Conservation (phyloP, 257 asterid genomes). For the Ophiorrhiza pumila region DNA sequence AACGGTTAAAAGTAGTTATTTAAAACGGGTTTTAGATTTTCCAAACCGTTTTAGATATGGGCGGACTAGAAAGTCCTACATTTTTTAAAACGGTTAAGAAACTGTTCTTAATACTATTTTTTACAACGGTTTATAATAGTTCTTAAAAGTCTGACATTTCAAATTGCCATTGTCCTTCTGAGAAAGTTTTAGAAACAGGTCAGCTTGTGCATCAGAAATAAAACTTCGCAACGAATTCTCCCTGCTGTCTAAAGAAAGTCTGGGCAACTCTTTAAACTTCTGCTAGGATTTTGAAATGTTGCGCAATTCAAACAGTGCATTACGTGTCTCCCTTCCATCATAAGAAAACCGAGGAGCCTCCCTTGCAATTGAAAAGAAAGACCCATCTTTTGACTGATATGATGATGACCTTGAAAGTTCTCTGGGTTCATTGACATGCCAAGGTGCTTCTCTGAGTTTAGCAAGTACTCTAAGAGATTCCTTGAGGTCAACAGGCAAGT, state of each 20-base stretch:
- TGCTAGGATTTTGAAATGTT: conserved; percentile 45
- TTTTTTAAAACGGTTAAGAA: too few species aligned
- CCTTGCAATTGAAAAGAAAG: conserved; percentile 35
- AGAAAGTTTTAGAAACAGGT: conserved; percentile 26
- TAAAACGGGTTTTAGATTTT: too few species aligned
- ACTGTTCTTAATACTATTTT: too few species aligned
- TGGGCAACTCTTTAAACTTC: conserved; percentile 63
- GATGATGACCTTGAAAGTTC: conserved; percentile 64
- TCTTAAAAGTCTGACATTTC: too few species aligned
- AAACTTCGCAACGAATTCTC: conserved; percentile 46
- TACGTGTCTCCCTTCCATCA: conserved; percentile 58
- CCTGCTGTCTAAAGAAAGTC: conserved; percentile 77
- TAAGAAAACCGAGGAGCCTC: conserved; percentile 84
- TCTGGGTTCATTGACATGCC: conserved; percentile 47
- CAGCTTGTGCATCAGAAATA: conserved; percentile 41
- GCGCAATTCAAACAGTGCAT: conserved; percentile 31
- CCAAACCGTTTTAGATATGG: too few species aligned
- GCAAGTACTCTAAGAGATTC: conserved; percentile 58
- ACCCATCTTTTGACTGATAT: conserved; percentile 50
- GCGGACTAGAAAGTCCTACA: too few species aligned
- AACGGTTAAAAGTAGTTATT: too few species aligned
- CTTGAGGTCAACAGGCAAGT: conserved; percentile 44
- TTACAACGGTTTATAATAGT: too few species aligned
- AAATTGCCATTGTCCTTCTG: conserved; percentile 34
- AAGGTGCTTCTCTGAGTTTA: conserved; percentile 58